Conservation (phyloP, 768 basidiomycete genomes). For the Psilocybe cubensis region DNA sequence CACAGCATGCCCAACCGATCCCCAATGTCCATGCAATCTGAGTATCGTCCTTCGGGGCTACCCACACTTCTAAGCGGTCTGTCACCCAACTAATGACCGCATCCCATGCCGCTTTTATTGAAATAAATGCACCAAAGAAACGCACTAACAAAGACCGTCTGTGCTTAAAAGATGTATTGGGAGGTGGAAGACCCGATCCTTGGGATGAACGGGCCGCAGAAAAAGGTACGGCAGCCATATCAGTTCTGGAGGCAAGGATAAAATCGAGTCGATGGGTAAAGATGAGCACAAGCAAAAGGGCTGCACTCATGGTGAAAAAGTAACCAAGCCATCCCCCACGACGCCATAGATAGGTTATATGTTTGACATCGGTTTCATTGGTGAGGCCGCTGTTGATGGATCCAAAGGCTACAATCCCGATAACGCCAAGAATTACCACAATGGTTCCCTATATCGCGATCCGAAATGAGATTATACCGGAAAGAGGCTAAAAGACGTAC, state of each 20-base stretch:
- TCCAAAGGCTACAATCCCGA: conserved; percentile 88
- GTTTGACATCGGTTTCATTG: conserved; percentile 70
- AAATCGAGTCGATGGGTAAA: conserved; percentile 75
- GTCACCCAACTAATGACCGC: conserved; percentile 54
- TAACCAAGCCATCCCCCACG: conserved; percentile 89
- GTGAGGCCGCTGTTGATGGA: conserved; percentile 82
- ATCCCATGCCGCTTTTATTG: conserved; percentile 44
- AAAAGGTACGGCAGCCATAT: conserved; percentile 62
- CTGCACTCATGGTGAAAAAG: conserved; percentile 79
- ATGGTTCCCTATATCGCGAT: conserved; percentile 65
- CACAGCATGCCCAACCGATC: conserved; percentile 92
- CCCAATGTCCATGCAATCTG: conserved; percentile 90
- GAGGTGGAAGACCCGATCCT: conserved; percentile 20
- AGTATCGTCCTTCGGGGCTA: conserved; percentile 79
- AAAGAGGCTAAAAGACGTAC: conserved; percentile 44
- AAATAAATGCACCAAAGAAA: conserved; percentile 22
- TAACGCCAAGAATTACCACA: conserved; percentile 80
- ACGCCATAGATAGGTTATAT: conserved; percentile 84
- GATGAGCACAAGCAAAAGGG: conserved; percentile 66
- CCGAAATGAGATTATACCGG: neutral
- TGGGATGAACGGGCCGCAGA: conserved; percentile 19
- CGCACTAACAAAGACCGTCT: conserved; percentile 24
- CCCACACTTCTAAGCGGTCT: conserved; percentile 73
- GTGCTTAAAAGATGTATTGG: conserved; percentile 20
- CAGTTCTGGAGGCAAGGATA: conserved; percentile 70